Evolutionary conservation across 176 grass and related monocot species (phyloP).

Genomic region (Neostapfia colusana): DNA sequence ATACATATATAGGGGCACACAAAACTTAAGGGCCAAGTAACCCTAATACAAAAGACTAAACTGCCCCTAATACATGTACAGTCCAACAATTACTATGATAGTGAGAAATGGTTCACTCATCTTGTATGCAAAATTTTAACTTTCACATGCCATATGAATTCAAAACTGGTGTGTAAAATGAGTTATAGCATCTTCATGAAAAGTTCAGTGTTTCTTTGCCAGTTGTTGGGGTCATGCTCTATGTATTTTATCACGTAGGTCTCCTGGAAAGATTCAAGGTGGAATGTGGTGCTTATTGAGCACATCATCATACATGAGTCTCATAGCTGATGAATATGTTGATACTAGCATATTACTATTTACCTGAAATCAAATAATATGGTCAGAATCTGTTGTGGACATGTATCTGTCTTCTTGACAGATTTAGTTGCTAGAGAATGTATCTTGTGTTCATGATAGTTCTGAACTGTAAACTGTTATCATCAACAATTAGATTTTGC

Average conservation of each 20-base stretch:
- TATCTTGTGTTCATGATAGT: slow-evolving; percentile 6
- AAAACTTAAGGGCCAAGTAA: too few species aligned
- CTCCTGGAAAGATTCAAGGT: slow-evolving; percentile 17
- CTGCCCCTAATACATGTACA: too few species aligned
- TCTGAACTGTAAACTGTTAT: neutral
- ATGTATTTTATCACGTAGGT: neutral
- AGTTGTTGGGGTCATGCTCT: neutral
- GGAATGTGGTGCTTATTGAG: neutral
- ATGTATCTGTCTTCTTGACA: neutral
- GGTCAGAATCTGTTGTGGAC: neutral
- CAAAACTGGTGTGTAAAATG: slow-evolving; percentile 14
- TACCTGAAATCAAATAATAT: slow-evolving; percentile 36
- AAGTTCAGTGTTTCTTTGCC: neutral
- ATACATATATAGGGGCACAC: too few species aligned
- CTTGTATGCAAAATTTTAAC: slow-evolving; percentile 2
- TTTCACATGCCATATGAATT: slow-evolving; percentile 20
- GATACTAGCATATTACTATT: neutral
- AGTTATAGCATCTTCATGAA: slow-evolving; percentile 4
- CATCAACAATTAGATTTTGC: neutral
- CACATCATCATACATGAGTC: neutral
- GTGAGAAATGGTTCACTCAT: slow-evolving; percentile 19
- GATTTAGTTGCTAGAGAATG: neutral
- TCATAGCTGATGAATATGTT: neutral
- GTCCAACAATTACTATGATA: too few species aligned
- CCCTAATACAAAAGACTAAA: too few species aligned